Percentiles rank a stretch among this genome's conserved stretches.
Evolutionary conservation across 345 rosid genomes (phyloP).

Genomic region (Pistacia atlantica): DNA sequence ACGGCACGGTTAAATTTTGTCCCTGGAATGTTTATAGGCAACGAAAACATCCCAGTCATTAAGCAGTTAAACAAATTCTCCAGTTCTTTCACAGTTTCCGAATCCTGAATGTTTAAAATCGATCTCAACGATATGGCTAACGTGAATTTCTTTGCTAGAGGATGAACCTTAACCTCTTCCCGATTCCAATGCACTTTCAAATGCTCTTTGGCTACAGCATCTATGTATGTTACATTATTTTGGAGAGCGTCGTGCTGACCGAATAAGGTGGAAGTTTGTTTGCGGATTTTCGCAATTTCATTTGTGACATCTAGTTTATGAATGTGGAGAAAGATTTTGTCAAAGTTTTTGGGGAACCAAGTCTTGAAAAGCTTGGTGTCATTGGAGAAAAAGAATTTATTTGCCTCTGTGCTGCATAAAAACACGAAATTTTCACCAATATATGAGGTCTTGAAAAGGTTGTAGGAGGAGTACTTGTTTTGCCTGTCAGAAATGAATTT

Average conservation of each 20-base stretch:
- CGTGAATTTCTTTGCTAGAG: constrained; percentile 9
- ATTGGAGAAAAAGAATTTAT: constrained; percentile 18
- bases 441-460: neutral
- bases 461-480: neutral
- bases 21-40: constrained; percentile 26
- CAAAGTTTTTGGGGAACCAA: constrained; percentile 15
- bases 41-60: neutral
- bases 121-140: constrained; percentile 6
- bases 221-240: neutral
- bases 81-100: neutral
- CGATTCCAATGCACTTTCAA: neutral
- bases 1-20: constrained; percentile 11
- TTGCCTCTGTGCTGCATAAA: constrained; percentile 21
- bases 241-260: neutral
- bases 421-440: neutral
- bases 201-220: neutral
- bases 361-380: neutral
- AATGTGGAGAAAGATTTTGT: neutral
- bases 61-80: neutral
- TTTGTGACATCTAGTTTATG: neutral
- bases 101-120: constrained; percentile 18
- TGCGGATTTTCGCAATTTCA: neutral
- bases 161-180: constrained; percentile 13
- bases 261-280: neutral
- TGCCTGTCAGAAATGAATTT: constrained; percentile 13